Conservation (phyloP, 352 stramenopile genomes). For the Pythium insidiosum region DNA sequence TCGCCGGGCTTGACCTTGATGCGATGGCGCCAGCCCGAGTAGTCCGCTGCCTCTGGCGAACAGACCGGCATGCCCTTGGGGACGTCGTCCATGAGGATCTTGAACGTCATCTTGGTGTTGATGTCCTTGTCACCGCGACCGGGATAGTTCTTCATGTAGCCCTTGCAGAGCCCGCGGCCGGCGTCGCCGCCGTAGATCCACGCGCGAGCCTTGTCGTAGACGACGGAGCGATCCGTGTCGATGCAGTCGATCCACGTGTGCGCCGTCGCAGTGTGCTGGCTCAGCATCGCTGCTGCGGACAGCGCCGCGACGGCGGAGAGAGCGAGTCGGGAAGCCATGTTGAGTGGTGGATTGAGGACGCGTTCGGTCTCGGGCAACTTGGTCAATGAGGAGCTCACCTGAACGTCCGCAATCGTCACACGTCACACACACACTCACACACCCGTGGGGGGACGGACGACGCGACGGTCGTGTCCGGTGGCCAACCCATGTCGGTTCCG, state of each 20-base stretch:
- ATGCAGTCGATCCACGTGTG: constrained; percentile 74
- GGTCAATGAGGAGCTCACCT: too few relatives aligned
- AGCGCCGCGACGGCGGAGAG: too few relatives aligned
- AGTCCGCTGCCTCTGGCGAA: constrained; percentile 18
- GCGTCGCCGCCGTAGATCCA: constrained; percentile 43
- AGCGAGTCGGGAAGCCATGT: too few relatives aligned
- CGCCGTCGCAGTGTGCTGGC: constrained; percentile 7
- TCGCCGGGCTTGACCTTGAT: constrained; percentile 29
- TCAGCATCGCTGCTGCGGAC: background rate
- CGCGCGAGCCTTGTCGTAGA: constrained; percentile 44
- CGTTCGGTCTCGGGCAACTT: too few relatives aligned
- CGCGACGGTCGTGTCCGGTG: too few relatives aligned
- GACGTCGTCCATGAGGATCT: constrained; percentile 51
- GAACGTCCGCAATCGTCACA: too few relatives aligned
- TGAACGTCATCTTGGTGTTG: constrained; percentile 31
- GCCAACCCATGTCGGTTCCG: too few relatives aligned
- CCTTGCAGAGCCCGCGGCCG: constrained; percentile 37
- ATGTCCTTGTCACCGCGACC: constrained; percentile 34
- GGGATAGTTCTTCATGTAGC: constrained; percentile 61
- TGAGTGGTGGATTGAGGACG: too few relatives aligned
- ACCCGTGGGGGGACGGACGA: too few relatives aligned
- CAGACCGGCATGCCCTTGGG: constrained; percentile 23
- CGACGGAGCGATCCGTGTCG: constrained; percentile 37
- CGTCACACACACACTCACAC: too few relatives aligned
- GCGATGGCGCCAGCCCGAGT: constrained; percentile 30